phyloP scores from a whole-genome alignment of 169 alveolate genomes.

The Plasmodium ovale region DNA sequence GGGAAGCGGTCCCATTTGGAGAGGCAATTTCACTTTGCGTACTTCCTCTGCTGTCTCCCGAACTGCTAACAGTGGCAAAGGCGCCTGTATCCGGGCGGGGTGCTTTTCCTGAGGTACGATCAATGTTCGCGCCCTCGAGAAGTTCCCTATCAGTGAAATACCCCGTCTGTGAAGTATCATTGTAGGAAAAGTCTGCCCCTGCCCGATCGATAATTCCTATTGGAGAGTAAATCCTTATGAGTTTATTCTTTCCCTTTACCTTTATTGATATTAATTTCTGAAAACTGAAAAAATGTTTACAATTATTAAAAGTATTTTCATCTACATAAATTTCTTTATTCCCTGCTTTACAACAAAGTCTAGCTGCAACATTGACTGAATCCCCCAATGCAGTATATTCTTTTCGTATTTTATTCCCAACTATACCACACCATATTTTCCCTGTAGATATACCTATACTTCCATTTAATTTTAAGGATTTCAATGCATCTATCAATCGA shows the following conservation, averaged over 20 bases:
- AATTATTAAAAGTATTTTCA: constrained; percentile 82
- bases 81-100: no score
- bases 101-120: no score
- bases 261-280: constrained; percentile 81
- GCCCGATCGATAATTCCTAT: constrained; percentile 82
- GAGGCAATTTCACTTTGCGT: no score
- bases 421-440: constrained; percentile 88
- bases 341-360: constrained; percentile 79
- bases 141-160: constrained; percentile 70
- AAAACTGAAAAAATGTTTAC: constrained; percentile 82
- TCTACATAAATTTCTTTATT: constrained; percentile 79
- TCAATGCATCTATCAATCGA: constrained; percentile 80
- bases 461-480: constrained; percentile 81
- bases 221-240: constrained; percentile 84
- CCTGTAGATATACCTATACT: constrained; percentile 90
- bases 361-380: constrained; percentile 85
- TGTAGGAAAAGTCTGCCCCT: neutral
- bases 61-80: no score
- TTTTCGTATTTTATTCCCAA: constrained; percentile 87
- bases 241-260: constrained; percentile 86
- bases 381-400: constrained; percentile 90
- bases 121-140: neutral
- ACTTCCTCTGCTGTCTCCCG: neutral
- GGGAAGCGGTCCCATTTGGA: no score
- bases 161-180: neutral